These are phyloP conservation scores for Piper betle DNA, from an alignment of 164 flowering plant species.

Conservation along the genomic window DNA sequence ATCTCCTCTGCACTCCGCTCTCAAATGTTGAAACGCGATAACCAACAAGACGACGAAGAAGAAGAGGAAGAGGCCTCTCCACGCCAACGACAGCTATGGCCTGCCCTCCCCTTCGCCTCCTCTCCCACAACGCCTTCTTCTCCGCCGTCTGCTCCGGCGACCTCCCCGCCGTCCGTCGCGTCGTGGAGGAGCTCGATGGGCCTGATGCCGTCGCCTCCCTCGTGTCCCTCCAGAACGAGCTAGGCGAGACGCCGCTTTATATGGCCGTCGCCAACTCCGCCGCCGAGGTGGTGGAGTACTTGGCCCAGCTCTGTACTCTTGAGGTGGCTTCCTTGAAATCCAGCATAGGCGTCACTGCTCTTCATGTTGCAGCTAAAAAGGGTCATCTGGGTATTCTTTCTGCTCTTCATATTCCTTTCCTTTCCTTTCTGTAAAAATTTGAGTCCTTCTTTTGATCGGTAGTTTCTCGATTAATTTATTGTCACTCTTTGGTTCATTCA, in stretches of 20 bases:
- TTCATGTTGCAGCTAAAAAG: slow-evolving; percentile 75
- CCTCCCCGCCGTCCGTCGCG: slow-evolving; percentile 25
- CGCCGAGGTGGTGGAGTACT: slow-evolving; percentile 34
- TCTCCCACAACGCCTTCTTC: slow-evolving; percentile 65
- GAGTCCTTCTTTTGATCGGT: too few relatives aligned
- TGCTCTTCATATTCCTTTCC: neutral
- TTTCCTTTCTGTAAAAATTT: too few relatives aligned
- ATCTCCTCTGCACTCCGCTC: neutral
- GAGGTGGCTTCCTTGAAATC: slow-evolving; percentile 50
- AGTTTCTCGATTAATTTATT: too few relatives aligned
- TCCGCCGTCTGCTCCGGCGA: slow-evolving; percentile 59
- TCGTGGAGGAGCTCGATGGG: slow-evolving; percentile 17
- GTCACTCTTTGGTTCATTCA: too few relatives aligned
- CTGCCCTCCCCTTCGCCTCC: slow-evolving; percentile 38
- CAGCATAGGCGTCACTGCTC: slow-evolving; percentile 49
- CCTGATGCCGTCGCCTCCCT: slow-evolving; percentile 25
- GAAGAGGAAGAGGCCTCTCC: neutral
- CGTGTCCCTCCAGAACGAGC: slow-evolving; percentile 58
- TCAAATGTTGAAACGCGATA: neutral
- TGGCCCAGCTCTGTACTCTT: slow-evolving; percentile 51
- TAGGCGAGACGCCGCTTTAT: slow-evolving; percentile 67
- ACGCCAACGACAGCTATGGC: slow-evolving; percentile 22
- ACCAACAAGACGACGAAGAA: neutral
- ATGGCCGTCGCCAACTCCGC: slow-evolving; percentile 64
- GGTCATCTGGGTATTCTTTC: slow-evolving; percentile 60